Evolutionary conservation across 179 eudicot genomes (phyloP).

Genomic region (Patellifolia procumbens): DNA sequence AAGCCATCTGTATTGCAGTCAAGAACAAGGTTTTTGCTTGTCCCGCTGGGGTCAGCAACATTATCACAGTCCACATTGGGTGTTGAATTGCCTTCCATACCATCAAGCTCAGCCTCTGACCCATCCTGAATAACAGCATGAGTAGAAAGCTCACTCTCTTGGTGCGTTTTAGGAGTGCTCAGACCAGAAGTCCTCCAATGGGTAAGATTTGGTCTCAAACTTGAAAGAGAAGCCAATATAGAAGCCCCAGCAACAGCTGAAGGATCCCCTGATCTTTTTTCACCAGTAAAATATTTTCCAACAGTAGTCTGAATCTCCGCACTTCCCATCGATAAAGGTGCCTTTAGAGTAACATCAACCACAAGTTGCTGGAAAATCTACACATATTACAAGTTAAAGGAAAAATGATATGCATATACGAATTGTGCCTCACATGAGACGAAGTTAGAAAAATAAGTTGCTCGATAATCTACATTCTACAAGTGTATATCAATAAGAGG

Average conservation of each 20-base stretch:
- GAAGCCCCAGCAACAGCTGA: slow-evolving; percentile 91
- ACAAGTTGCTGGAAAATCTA: slow-evolving; percentile 77
- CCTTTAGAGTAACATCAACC: slow-evolving; percentile 53
- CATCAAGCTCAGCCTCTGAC: slow-evolving; percentile 68
- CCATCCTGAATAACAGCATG: slow-evolving; percentile 64
- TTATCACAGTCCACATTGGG: slow-evolving; percentile 58
- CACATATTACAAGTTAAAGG: slow-evolving; percentile 28
- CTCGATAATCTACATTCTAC: neutral
- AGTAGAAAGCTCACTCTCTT: slow-evolving; percentile 57
- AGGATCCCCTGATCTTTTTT: slow-evolving; percentile 77
- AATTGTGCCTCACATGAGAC: neutral
- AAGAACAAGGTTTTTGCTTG: slow-evolving; percentile 52
- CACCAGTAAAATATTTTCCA: slow-evolving; percentile 48
- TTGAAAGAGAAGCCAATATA: slow-evolving; percentile 85
- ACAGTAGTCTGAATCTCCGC: slow-evolving; percentile 54
- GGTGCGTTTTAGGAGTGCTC: slow-evolving; percentile 50
- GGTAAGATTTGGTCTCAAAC: slow-evolving; percentile 51
- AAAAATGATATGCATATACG: slow-evolving; percentile 9
- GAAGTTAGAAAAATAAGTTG: neutral
- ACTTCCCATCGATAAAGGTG: slow-evolving; percentile 58
- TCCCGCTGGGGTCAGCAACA: slow-evolving; percentile 49
- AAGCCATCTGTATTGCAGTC: slow-evolving; percentile 50
- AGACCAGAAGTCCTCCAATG: slow-evolving; percentile 63
- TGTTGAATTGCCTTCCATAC: slow-evolving; percentile 70
- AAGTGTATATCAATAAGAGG: neutral